Evolutionary conservation across 2,329 filamentous ascomycete species (phyloP).

Genomic region (Aciculosporium take): DNA sequence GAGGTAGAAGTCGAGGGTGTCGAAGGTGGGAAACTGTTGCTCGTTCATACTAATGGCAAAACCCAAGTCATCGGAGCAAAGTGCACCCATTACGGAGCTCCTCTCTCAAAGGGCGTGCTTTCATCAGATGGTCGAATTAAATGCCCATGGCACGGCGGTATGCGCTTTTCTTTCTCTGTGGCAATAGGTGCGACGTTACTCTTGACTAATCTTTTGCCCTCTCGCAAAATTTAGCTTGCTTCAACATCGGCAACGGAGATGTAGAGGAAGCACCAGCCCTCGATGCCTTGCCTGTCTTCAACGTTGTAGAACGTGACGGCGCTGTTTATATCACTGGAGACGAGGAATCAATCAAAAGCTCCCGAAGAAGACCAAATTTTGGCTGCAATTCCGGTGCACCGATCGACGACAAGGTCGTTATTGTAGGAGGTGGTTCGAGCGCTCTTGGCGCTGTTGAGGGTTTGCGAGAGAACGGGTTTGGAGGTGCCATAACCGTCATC

Average conservation of each 20-base stretch:
- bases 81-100: slow-evolving; percentile 88
- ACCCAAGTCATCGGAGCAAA: slow-evolving; percentile 69
- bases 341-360: slow-evolving; percentile 62
- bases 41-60: slow-evolving; percentile 64
- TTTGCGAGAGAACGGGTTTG: slow-evolving; percentile 68
- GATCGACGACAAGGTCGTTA: slow-evolving; percentile 48
- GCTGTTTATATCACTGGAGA: slow-evolving; percentile 75
- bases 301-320: slow-evolving; percentile 66
- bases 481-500: slow-evolving; percentile 68
- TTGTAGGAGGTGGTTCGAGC: slow-evolving; percentile 79
- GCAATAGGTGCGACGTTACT: not conserved
- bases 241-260: slow-evolving; percentile 77
- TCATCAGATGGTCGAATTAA: slow-evolving; percentile 70
- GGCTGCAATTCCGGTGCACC: slow-evolving; percentile 41
- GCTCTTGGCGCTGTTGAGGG: slow-evolving; percentile 70
- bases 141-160: slow-evolving; percentile 94
- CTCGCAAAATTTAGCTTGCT: slow-evolving; percentile 52
- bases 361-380: slow-evolving; percentile 58
- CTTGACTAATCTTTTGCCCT: not conserved
- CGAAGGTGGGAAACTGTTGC: slow-evolving; percentile 69
- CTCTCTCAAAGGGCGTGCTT: slow-evolving; percentile 72
- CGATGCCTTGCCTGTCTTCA: slow-evolving; percentile 72
- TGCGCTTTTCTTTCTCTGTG: slow-evolving; percentile 12
- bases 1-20: slow-evolving; percentile 87
- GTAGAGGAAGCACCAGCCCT: slow-evolving; percentile 90